Evolutionary conservation across 495 filamentous ascomycete species (phyloP).

Genomic region (Tricharina praecox): DNA sequence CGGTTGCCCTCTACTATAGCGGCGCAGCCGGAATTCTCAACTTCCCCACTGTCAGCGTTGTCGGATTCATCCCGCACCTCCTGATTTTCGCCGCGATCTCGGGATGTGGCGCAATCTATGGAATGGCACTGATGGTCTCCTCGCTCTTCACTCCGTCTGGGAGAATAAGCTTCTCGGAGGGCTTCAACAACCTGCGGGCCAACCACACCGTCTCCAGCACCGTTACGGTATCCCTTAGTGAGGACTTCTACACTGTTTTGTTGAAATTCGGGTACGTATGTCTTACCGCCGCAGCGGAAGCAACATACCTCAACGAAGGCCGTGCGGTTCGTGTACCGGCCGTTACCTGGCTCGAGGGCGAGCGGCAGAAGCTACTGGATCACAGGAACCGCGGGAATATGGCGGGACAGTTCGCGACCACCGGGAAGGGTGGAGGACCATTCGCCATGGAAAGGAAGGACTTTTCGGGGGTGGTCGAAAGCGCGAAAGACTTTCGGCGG

Average conservation of each 20-base stretch:
- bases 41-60: slow-evolving; percentile 85
- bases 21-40: slow-evolving; percentile 37
- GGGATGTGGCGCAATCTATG: slow-evolving; percentile 57
- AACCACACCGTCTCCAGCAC: slow-evolving; percentile 64
- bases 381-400: slow-evolving; percentile 37
- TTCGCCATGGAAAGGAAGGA: slow-evolving; percentile 39
- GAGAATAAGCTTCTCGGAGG: slow-evolving; percentile 12
- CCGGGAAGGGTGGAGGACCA: slow-evolving; percentile 20
- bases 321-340: slow-evolving; percentile 50
- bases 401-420: slow-evolving; percentile 31
- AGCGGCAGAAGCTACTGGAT: slow-evolving; percentile 49
- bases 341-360: slow-evolving; percentile 88
- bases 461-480: slow-evolving; percentile 52
- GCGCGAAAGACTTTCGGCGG: slow-evolving; percentile 16
- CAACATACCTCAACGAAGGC: slow-evolving; percentile 88
- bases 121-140: slow-evolving; percentile 55
- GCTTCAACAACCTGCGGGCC: slow-evolving; percentile 67
- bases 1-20: slow-evolving; percentile 28
- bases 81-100: slow-evolving; percentile 63
- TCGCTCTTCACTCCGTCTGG: slow-evolving; percentile 45
- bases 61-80: slow-evolving; percentile 87
- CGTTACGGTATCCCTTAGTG: slow-evolving; percentile 40
- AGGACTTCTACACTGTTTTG: slow-evolving; percentile 89
- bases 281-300: slow-evolving; percentile 82
- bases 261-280: slow-evolving; percentile 71